Base-by-base conservation (phyloP, 139 green algal genomes). In the Axilococcus clingmanii region DNA sequence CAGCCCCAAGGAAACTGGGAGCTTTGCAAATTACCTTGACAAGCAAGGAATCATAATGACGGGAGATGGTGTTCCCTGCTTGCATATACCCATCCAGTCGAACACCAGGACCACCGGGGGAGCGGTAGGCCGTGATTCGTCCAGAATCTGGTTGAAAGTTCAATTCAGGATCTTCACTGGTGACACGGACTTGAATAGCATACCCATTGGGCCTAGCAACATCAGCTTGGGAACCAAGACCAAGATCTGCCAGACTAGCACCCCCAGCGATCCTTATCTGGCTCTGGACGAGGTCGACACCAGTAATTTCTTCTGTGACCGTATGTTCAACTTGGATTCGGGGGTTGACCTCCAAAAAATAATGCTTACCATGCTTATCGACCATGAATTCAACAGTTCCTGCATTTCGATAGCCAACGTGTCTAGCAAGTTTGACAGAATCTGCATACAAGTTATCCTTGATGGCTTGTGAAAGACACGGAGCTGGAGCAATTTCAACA, bases 361-460 rank as follows among this genome's bases (percentile, higher is more conserved):
- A 97, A 80, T 95, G 83, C 32, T 74, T 55, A 14, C 84, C 84
- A 24, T 84, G 48, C 66, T 87, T 80, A 69, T 91, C 85, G n/a
- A 98, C 82, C 79, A 98, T 91, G 70, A 97, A 98, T 79, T 98
- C 91, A 27, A 98, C 86, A n/a, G 91, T 98, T 33, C 87, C 88
- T 15, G 77, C 82, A 57, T 90, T 89, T 33, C 74, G 38, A 71
- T 93, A 94, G 4, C 72, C 76, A 41, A 89, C 79, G 52, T 92
- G 74, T 49, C 70, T 71, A 23, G 57, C 66, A 40, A 94, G 69
- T 68, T 76, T 82, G 7, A 90, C 77, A 4, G 87, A 82, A 43
- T 91, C 81, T 27, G 42, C 56, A 57, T 80, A 83, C 48, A 94
- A 59, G 16, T 48, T 44, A 0, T 66, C 16, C 5, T 74, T 63